Evolutionary conservation across 2,329 filamentous ascomycete genomes (phyloP), one percentile per base, ranked within the genome.

Genomic region (Pseudogymnoascus sp.): DNA sequence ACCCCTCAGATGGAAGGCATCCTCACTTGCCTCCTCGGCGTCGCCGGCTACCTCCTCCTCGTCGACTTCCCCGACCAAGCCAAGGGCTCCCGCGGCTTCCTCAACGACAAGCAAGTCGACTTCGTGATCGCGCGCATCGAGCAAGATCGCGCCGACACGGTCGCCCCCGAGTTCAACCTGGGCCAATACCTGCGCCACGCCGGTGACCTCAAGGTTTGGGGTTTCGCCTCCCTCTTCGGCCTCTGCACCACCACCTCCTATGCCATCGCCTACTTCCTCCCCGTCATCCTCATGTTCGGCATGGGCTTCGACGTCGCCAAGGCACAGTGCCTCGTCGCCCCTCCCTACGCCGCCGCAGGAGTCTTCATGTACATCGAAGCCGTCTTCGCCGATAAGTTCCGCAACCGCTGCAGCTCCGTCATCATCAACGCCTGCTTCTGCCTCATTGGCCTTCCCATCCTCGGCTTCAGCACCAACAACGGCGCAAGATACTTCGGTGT

Each of bases 241-340:
- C 84, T 83, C 74, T 82, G 82, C 3, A 91, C 89, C 0, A 88
- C 87, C n/a, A 82, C 89, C 56, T 81, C 82, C 1, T 93, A 93
- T 72, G 85, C 89, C 0, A 81, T 93, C 6, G 87, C 88, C 2
- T 93, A 88, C 74, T 92, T 92, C 71, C 75, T 92, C 5, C 89
- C 90, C 11, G 84, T 92, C 70, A 89, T 93, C 69, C 83, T 95
- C 10, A 13, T 42, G 16, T 72, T 75, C 29, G 80, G 79, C 16
- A 79, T 85, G 77, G 79, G 79, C 13, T 85, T 82, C 73, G 74
- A 72, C 35, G 73, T 80, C 16, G 80, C 73, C 4, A 76, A 74
- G 44, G 72, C 81, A 0, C 82, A 84, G 67, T 82, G 81, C 65
- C 76, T 85, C 3, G 75, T 79, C 19, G 81, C 82, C 0, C 80